phyloP scores from a whole-genome alignment of 2,329 filamentous ascomycete species.

The Sordariomycetes sp. region DNA sequence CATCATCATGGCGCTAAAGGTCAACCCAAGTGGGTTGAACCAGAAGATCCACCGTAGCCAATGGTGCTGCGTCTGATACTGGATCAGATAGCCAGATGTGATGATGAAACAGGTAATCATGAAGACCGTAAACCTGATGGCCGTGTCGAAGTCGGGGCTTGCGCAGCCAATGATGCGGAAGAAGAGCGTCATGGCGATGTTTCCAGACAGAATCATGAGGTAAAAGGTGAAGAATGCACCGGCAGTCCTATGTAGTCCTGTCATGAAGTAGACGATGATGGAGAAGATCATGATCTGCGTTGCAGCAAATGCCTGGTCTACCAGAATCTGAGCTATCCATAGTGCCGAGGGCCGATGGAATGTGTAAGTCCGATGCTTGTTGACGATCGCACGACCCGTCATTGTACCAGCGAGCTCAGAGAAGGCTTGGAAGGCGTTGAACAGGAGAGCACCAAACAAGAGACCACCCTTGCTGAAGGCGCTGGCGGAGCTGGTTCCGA shows the following conservation, averaged over 20 bases:
- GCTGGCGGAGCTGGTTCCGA: slow-evolving; percentile 50
- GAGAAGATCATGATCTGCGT: slow-evolving; percentile 59
- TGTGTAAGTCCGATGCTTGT: slow-evolving; percentile 73
- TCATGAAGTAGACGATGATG: slow-evolving; percentile 72
- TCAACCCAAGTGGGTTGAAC: slow-evolving; percentile 60
- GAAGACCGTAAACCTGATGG: slow-evolving; percentile 68
- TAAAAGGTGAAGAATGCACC: slow-evolving; percentile 71
- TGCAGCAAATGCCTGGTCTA: slow-evolving; percentile 61
- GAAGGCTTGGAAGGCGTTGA: slow-evolving; percentile 82
- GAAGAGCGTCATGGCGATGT: slow-evolving; percentile 63
- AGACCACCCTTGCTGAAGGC: slow-evolving; percentile 75
- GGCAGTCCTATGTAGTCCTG: slow-evolving; percentile 51
- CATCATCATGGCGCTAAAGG: slow-evolving; percentile 69
- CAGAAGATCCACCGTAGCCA: slow-evolving; percentile 76
- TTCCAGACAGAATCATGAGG: slow-evolving; percentile 54
- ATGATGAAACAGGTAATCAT: slow-evolving; percentile 73
- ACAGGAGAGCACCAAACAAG: slow-evolving; percentile 66
- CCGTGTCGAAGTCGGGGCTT: slow-evolving; percentile 73
- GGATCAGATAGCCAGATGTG: slow-evolving; percentile 74
- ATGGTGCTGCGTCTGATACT: slow-evolving; percentile 59
- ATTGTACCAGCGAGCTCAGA: slow-evolving; percentile 64
- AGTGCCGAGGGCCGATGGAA: slow-evolving; percentile 73
- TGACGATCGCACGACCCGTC: slow-evolving; percentile 63
- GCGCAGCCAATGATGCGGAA: slow-evolving; percentile 64
- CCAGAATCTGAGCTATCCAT: slow-evolving; percentile 72